phyloP scores from a whole-genome alignment of 352 stramenopile genomes.

The Globisporangium iwayamae region DNA sequence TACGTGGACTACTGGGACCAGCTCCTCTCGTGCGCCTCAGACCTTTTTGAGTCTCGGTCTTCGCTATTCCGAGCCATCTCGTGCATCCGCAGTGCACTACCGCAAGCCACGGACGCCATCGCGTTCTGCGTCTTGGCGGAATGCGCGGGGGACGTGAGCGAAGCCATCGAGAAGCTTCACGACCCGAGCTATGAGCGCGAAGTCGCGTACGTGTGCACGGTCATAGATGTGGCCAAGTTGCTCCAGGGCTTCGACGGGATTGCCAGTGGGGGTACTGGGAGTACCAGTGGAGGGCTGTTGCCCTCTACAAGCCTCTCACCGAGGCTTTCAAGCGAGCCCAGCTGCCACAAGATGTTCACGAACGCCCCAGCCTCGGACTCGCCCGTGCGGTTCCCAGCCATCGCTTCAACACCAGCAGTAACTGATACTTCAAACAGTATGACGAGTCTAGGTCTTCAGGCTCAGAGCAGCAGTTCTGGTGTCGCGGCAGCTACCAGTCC shows the following conservation, averaged over 20 bases:
- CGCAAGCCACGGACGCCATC: constrained; percentile 41
- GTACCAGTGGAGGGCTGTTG: not conserved
- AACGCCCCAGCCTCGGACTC: not conserved
- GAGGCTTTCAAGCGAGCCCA: not conserved
- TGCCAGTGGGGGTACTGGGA: not conserved
- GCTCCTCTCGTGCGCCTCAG: constrained; percentile 30
- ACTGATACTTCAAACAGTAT: not conserved
- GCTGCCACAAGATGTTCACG: constrained; percentile 12
- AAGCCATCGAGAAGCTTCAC: constrained; percentile 52
- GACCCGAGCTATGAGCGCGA: constrained; percentile 54
- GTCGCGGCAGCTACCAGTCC: not conserved
- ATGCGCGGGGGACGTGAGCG: constrained; percentile 36
- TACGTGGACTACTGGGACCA: constrained; percentile 64
- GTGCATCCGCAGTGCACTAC: constrained; percentile 36
- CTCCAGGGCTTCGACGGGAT: constrained; percentile 21
- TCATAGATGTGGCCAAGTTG: constrained; percentile 40
- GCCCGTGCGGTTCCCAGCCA: constrained; percentile 28
- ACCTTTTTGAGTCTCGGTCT: constrained; percentile 49
- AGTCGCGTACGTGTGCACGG: constrained; percentile 47
- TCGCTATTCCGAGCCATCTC: constrained; percentile 38
- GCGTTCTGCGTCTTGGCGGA: constrained; percentile 65
- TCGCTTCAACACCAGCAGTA: constrained; percentile 18
- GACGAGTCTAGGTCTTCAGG: not conserved
- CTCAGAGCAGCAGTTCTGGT: not conserved
- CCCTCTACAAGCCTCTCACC: not conserved